Evolutionary conservation across 2,329 filamentous ascomycete species (phyloP).

Genomic region (Epichloe gansuensis): DNA sequence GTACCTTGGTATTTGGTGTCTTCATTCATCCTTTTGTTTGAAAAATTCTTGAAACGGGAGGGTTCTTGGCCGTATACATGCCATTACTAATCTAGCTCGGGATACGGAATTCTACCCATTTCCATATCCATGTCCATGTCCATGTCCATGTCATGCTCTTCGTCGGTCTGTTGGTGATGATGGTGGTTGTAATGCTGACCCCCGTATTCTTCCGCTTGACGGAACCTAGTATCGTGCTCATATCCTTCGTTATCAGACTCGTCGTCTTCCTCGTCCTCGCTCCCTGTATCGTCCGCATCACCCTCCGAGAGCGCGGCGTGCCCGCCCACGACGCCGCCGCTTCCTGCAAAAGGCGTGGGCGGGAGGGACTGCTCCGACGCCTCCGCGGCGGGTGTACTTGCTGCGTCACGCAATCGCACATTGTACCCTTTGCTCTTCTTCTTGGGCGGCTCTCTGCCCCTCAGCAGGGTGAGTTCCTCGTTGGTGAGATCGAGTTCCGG

Average conservation of each 20-base stretch:
- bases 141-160: constrained; percentile 5
- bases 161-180: constrained; percentile 7
- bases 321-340: constrained; percentile 5
- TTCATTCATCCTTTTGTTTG: no score
- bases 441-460: constrained; percentile 22
- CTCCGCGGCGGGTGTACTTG: constrained; percentile 9
- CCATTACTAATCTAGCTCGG: constrained; percentile 8
- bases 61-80: background rate
- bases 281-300: constrained; percentile 11
- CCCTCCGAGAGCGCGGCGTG: constrained; percentile 5
- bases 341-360: constrained; percentile 2
- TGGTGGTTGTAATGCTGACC: constrained; percentile 1
- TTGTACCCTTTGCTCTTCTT: constrained; percentile 25
- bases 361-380: constrained; percentile 8
- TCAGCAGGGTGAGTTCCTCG: constrained; percentile 22
- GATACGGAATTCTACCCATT: constrained; percentile 6
- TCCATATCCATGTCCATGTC: background rate
- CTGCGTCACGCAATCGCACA: constrained; percentile 17
- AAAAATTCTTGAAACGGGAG: background rate
- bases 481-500: constrained; percentile 23
- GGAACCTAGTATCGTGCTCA: constrained; percentile 14
- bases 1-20: no score
- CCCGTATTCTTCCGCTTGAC: background rate
- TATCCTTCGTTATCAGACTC: constrained; percentile 16
- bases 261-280: constrained; percentile 13